Conservation (phyloP, 1,284 basidiomycete species). For the Austroboletus novae-zelandiae region DNA sequence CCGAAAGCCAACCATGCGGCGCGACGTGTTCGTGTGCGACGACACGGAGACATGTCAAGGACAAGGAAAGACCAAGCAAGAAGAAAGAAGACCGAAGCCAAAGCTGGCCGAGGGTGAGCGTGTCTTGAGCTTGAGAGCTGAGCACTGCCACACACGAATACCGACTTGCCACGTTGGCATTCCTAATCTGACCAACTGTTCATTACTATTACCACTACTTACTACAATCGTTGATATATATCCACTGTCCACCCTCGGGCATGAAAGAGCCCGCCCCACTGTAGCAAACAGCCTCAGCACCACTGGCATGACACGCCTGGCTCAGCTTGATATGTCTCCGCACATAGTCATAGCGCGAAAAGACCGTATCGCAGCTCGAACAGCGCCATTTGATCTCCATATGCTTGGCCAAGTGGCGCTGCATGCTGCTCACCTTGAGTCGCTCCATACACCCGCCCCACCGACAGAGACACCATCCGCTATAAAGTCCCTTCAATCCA, state of each 20-base stretch:
- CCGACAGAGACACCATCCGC: constrained; percentile 1
- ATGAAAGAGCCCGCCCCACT: neutral
- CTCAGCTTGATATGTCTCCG: constrained; percentile 13
- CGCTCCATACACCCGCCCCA: constrained; percentile 13
- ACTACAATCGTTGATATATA: too few relatives aligned
- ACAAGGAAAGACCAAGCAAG: neutral
- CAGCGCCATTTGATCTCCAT: constrained; percentile 16
- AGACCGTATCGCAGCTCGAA: constrained; percentile 7
- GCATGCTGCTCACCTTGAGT: constrained; percentile 16
- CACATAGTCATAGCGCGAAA: constrained; percentile 11
- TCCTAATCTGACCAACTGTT: too few relatives aligned
- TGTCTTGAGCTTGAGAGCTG: neutral
- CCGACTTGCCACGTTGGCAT: neutral
- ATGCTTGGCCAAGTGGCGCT: constrained; percentile 12
- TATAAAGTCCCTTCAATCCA: constrained; percentile 12
- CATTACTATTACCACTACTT: too few relatives aligned
- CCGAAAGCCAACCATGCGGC: constrained; percentile 61
- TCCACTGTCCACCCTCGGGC: too few relatives aligned
- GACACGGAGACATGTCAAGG: constrained; percentile 18
- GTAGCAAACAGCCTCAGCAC: neutral
- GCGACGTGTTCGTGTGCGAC: constrained; percentile 40
- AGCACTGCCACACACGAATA: neutral
- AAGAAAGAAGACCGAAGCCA: neutral
- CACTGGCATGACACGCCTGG: constrained; percentile 2
- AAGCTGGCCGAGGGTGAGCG: neutral